These are phyloP conservation scores for Leccinum broughii DNA, from an alignment of 768 basidiomycete species.

Conservation along the genomic window DNA sequence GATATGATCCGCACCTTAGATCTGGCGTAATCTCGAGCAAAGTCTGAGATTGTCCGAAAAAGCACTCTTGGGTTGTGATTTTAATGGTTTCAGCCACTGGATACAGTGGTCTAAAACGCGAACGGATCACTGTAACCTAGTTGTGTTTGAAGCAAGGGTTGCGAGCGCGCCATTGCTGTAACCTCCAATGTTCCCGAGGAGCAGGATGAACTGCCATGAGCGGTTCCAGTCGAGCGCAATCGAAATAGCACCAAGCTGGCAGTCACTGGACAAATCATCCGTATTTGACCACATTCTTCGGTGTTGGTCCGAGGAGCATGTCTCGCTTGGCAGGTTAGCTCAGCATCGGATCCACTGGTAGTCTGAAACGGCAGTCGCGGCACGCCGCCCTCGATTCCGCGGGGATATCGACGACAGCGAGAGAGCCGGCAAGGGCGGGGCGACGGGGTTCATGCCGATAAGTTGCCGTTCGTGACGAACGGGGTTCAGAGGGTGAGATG, in stretches of 20 bases:
- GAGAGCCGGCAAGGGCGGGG: no score
- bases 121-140: conserved; percentile 17
- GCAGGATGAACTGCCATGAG: conserved; percentile 70
- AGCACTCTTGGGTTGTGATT: conserved; percentile 5
- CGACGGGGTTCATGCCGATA: no score
- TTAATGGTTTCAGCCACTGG: conserved; percentile 22
- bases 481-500: no score
- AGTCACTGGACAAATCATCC: conserved; percentile 77
- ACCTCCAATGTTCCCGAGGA: conserved; percentile 71
- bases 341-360: conserved; percentile 63
- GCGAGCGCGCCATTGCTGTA: conserved; percentile 61
- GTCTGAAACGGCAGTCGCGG: conserved; percentile 11
- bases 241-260: conserved; percentile 80
- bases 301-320: conserved; percentile 1
- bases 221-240: conserved; percentile 97
- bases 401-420: no score
- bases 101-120: conserved; percentile 38
- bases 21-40: not conserved
- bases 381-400: not conserved
- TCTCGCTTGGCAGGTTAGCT: conserved; percentile 63
- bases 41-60: conserved; percentile 3
- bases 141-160: conserved; percentile 49
- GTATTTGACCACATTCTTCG: conserved; percentile 68
- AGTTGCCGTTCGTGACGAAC: no score
- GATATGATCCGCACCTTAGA: not conserved